Conservation (phyloP, 331 rosid genomes). For the Dryas integrifolia region DNA sequence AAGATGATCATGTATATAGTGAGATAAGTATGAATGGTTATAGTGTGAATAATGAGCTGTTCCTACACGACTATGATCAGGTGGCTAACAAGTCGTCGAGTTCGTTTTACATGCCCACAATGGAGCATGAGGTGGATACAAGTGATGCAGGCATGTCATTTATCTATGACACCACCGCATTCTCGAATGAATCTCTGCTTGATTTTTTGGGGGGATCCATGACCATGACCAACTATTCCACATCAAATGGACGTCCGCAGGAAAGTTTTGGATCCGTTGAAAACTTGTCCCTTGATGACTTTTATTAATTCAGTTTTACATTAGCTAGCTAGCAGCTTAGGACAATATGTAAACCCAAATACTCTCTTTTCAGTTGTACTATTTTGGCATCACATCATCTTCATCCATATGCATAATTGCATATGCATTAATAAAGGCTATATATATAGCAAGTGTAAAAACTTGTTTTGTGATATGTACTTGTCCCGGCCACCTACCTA, state of each 20-base stretch:
- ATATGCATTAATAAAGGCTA: not conserved
- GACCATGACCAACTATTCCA: slow-evolving; percentile 55
- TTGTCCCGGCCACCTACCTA: not conserved
- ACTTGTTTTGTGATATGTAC: not conserved
- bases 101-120: slow-evolving; percentile 36
- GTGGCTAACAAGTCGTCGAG: slow-evolving; percentile 32
- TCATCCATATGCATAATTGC: not conserved
- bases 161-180: slow-evolving; percentile 63
- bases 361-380: not conserved
- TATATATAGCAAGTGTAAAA: not conserved
- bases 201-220: slow-evolving; percentile 80
- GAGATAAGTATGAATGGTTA: slow-evolving; percentile 16
- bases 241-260: slow-evolving; percentile 30
- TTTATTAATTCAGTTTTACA: slow-evolving; percentile 31
- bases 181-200: slow-evolving; percentile 66
- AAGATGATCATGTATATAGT: slow-evolving; percentile 34
- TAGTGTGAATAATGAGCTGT: slow-evolving; percentile 28
- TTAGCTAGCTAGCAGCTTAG: not conserved
- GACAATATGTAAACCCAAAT: not conserved
- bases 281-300: slow-evolving; percentile 84
- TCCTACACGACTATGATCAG: slow-evolving; percentile 41
- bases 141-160: slow-evolving; percentile 51
- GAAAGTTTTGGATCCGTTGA: slow-evolving; percentile 81
- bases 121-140: slow-evolving; percentile 31
- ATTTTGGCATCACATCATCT: not conserved